A percentile compares a stretch with the other conserved stretches of the same genome.
phyloP scores from a whole-genome alignment of 2,329 filamentous ascomycete species.

The Fusarium sacchari region DNA sequence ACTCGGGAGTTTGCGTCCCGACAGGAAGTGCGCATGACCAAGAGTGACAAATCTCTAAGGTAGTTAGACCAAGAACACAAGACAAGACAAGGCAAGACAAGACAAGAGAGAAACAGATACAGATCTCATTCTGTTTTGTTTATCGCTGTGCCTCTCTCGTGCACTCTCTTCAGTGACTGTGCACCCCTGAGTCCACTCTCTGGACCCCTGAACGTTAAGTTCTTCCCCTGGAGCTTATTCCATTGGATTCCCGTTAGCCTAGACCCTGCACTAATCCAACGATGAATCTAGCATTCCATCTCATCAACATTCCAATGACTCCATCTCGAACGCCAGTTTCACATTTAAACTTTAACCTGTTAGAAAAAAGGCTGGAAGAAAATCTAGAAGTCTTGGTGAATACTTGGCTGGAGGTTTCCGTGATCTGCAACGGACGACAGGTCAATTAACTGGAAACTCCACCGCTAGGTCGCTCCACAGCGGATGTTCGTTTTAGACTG shows the following conservation, averaged over 20 bases:
- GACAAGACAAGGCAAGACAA: too few relatives aligned
- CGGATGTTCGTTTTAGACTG: constrained; percentile 14
- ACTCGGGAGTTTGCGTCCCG: constrained; percentile 2
- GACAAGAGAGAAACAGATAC: neutral
- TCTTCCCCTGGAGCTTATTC: constrained; percentile 19
- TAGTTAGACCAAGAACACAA: neutral
- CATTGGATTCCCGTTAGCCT: constrained; percentile 11
- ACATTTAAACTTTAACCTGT: neutral
- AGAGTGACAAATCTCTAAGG: neutral
- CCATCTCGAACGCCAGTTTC: neutral
- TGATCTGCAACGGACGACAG: neutral
- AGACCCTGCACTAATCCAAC: neutral
- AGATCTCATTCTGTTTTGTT: neutral
- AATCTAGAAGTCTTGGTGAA: neutral
- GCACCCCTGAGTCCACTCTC: constrained; percentile 20
- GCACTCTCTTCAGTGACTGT: neutral
- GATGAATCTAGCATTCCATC: neutral
- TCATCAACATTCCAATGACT: neutral
- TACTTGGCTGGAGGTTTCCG: neutral
- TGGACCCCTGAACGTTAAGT: constrained; percentile 24
- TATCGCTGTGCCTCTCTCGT: neutral
- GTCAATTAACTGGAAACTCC: neutral
- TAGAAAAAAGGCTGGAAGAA: neutral
- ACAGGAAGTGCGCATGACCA: constrained; percentile 3
- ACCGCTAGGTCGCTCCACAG: constrained; percentile 18